Base-by-base conservation (phyloP, 345 rosid species). In the Populus alba region DNA sequence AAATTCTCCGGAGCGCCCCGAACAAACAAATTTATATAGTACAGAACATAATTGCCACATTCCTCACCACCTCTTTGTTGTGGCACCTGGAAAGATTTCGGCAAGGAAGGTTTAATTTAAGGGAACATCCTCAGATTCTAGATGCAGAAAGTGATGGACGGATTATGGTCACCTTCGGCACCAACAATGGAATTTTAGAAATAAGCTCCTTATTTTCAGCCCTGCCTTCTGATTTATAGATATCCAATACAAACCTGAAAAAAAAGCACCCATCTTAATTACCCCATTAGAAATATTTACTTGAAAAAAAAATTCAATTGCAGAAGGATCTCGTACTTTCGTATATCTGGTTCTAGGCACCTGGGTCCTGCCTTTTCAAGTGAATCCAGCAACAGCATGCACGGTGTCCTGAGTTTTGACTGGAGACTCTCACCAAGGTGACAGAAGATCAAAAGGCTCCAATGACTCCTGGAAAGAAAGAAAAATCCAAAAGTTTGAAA, bases 371-470 rank as follows among this genome's bases (percentile, higher is more conserved):
- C 87, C 83, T 71, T 84, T 80, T 82, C 83, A 68, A 92, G 89
- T 53, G 97, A 89, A 80, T 92, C 97, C 80, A 92, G 88, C 81
- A 92, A 77, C 75, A 90, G 66, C 87, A 92, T 88, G 84, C 93
- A 90, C 0, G 91, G 89, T 57, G 83, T 86, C 68, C 74, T 79
- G 61, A 67, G 66, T 33, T 86, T 81, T 22, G 91, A 85, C 37
- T 84, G 83, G 62, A 83, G 84, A 67, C 77, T 74, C 75, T 86
- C 93, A 16, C 89, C 93, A 70, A 92, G 84, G 75, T 92, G 86
- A 72, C 97, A 92, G 79, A 92, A 86, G 74, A 92, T 92, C 86
- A 92, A 85, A 76, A 92, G 88, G 78, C 78, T 84, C 97, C 97
- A 92, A 51, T 92, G 97, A 74, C 89, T 74, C 94, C 93, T 92